These are phyloP conservation scores for Periconia sp. DNA, from an alignment of 2,329 filamentous ascomycete species.

Conservation along the genomic window DNA sequence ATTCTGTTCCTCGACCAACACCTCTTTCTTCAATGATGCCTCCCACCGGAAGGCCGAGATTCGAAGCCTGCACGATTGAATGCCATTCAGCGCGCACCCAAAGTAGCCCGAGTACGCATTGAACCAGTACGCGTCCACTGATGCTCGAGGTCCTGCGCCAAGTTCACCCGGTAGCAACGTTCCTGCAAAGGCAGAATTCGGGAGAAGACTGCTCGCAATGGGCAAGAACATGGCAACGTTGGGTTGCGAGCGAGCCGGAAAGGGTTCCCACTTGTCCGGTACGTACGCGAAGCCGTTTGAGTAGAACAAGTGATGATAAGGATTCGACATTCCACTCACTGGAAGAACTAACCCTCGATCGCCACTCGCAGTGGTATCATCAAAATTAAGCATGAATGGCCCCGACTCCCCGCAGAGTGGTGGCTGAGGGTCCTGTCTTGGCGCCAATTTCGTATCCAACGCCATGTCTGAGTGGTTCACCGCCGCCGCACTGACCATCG, in stretches of 20 bases:
- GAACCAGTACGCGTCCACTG: conserved; percentile 53
- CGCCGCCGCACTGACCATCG: conserved; percentile 10
- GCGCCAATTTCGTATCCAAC: background rate
- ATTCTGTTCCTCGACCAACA: conserved; percentile 38
- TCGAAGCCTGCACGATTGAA: conserved; percentile 45
- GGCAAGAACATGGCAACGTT: conserved; percentile 53
- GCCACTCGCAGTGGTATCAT: conserved; percentile 22
- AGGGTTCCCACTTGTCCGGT: conserved; percentile 48
- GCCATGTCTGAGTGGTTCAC: conserved; percentile 1
- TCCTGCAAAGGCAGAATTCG: conserved; percentile 34
- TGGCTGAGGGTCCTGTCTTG: conserved; percentile 13
- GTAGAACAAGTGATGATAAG: conserved; percentile 56
- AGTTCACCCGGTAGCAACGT: conserved; percentile 49
- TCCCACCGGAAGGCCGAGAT: conserved; percentile 52
- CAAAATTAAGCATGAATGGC: conserved; percentile 44
- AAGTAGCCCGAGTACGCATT: conserved; percentile 51
- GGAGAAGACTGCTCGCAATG: conserved; percentile 26
- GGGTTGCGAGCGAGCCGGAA: conserved; percentile 48
- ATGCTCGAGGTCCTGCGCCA: conserved; percentile 47
- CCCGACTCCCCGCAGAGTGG: conserved; percentile 48
- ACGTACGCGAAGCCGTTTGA: conserved; percentile 54
- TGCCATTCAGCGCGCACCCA: conserved; percentile 49
- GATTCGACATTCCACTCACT: conserved; percentile 46
- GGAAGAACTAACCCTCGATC: conserved; percentile 40
- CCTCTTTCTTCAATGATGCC: conserved; percentile 35